phyloP scores from a whole-genome alignment of 192 early-diverging fungal genomes.

The Coemansia asiatica region DNA sequence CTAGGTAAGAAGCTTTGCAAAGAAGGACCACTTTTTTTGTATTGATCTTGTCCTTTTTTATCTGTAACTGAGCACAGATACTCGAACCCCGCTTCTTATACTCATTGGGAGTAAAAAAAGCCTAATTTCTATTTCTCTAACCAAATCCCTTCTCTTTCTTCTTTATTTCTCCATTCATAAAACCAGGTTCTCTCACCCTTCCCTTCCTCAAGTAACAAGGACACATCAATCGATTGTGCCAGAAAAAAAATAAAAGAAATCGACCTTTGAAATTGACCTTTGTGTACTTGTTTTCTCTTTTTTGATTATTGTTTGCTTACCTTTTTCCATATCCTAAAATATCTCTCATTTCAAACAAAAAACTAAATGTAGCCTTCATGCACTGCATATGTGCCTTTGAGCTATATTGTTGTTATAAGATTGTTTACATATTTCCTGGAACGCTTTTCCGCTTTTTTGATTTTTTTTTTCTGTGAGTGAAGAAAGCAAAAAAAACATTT shows the following conservation, averaged over 20 bases:
- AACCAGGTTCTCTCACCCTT: not conserved
- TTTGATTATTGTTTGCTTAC: not conserved
- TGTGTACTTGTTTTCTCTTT: not conserved
- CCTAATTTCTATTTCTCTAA: not conserved
- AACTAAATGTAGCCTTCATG: not conserved
- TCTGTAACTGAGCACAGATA: not conserved
- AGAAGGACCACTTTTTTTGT: too few species aligned
- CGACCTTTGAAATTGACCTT: not conserved
- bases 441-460: not conserved
- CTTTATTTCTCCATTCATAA: not conserved
- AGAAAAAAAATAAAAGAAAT: too few species aligned
- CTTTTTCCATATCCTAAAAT: not conserved
- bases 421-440: not conserved
- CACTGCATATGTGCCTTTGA: not conserved
- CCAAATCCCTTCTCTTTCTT: not conserved
- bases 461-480: not conserved
- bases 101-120: not conserved
- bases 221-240: not conserved
- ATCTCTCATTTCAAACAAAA: not conserved
- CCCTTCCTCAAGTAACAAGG: constrained; percentile 1
- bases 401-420: not conserved
- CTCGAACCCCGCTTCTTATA: not conserved
- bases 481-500: not conserved
- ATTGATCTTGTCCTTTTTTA: too few species aligned
- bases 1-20: too few species aligned